Conservation (phyloP, 495 filamentous ascomycete genomes). For the Staphylotrichum tortipilum region DNA sequence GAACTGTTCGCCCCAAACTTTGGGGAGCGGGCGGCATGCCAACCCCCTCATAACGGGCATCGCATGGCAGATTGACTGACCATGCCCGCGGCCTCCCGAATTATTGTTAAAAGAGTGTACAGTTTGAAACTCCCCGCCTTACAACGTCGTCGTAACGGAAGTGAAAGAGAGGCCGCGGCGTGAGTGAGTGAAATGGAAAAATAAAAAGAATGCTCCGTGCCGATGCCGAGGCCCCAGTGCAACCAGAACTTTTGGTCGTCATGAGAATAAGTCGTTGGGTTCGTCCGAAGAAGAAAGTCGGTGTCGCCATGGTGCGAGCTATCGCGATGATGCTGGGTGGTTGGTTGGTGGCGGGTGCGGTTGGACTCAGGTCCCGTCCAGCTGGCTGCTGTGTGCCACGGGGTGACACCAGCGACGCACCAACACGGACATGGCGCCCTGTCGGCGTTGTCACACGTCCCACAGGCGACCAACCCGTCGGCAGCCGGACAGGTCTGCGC, state of each 20-base stretch:
- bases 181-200: too few relatives aligned
- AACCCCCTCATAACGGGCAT: neutral
- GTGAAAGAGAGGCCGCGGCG: neutral
- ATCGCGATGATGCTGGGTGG: too few relatives aligned
- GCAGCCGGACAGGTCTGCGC: neutral
- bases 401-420: neutral
- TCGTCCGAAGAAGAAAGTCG: too few relatives aligned
- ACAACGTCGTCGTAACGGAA: too few relatives aligned
- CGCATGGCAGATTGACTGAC: neutral
- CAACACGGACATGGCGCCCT: neutral
- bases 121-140: neutral
- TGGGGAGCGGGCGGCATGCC: too few relatives aligned
- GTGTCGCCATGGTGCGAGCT: too few relatives aligned
- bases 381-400: too few relatives aligned
- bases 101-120: neutral
- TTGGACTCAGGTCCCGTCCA: too few relatives aligned
- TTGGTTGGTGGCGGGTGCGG: too few relatives aligned
- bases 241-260: neutral
- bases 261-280: too few relatives aligned
- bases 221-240: neutral
- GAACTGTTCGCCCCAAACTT: too few relatives aligned
- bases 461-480: neutral
- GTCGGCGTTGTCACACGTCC: neutral
- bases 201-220: too few relatives aligned
- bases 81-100: neutral